Conservation (phyloP, 768 basidiomycete genomes). For the Tubosaeta sp. region DNA sequence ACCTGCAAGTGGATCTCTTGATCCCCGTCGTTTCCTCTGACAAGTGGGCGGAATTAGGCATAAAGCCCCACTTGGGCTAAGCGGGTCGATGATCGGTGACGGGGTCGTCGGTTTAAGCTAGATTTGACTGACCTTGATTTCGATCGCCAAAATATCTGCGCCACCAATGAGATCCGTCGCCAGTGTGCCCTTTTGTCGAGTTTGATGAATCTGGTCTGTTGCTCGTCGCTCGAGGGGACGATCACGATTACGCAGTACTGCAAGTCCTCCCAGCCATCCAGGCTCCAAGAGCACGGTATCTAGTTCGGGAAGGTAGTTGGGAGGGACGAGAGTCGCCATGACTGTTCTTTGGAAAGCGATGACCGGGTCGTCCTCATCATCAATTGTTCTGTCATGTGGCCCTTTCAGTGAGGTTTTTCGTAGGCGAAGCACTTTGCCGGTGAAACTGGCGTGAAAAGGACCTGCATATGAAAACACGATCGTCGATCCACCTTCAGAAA, state of each 20-base stretch:
- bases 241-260: conserved; percentile 38
- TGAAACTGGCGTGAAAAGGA: conserved; percentile 43
- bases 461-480: conserved; percentile 84
- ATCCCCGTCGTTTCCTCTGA: conserved; percentile 50
- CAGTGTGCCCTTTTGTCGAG: conserved; percentile 55
- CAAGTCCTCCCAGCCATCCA: conserved; percentile 60
- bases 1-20: conserved; percentile 79
- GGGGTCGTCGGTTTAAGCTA: not conserved
- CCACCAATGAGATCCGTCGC: conserved; percentile 78
- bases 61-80: conserved; percentile 97
- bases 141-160: conserved; percentile 59
- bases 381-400: conserved; percentile 21
- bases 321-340: conserved; percentile 62
- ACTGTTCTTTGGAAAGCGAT: conserved; percentile 60
- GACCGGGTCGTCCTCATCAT: conserved; percentile 37
- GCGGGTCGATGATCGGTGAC: conserved; percentile 1
- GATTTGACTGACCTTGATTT: conserved; percentile 73
- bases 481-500: conserved; percentile 91
- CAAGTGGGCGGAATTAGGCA: conserved; percentile 61
- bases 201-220: conserved; percentile 57
- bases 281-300: conserved; percentile 42
- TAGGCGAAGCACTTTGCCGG: conserved; percentile 70
- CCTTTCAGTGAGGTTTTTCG: conserved; percentile 47
- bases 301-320: conserved; percentile 54
- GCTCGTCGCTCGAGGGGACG: conserved; percentile 56